Evolutionary conservation across 2,329 filamentous ascomycete species (phyloP).

Genomic region (Sordariomycetes sp.): DNA sequence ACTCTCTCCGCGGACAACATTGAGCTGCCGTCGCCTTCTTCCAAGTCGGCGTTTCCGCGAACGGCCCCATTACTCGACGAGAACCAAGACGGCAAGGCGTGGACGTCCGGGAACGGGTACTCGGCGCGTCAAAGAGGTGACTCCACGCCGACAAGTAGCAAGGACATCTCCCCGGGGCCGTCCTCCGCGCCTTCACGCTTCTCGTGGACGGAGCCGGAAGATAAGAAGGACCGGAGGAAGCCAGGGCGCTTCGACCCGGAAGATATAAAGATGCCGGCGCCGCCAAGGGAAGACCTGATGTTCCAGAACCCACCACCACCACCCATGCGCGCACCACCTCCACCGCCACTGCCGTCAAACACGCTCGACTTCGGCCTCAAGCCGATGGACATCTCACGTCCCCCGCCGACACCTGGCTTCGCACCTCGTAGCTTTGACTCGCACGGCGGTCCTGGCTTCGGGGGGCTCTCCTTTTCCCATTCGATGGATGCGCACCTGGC

Average conservation of each 20-base stretch:
- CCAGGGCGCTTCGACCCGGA: slow-evolving; percentile 28
- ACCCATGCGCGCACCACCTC: not conserved
- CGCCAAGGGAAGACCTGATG: not conserved
- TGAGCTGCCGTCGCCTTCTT: slow-evolving; percentile 19
- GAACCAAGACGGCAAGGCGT: slow-evolving; percentile 22
- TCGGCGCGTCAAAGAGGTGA: slow-evolving; percentile 37
- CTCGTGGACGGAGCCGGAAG: slow-evolving; percentile 43
- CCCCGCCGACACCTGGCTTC: slow-evolving; percentile 5
- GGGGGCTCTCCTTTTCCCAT: not conserved
- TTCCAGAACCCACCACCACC: not conserved
- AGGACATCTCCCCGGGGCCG: slow-evolving; percentile 48
- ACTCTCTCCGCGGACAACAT: slow-evolving; percentile 51
- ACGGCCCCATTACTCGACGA: slow-evolving; percentile 51
- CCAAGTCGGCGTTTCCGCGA: slow-evolving; percentile 40
- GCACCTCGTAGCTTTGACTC: slow-evolving; percentile 4
- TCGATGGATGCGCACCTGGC: not conserved
- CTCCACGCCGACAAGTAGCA: slow-evolving; percentile 36
- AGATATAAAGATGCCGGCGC: not conserved
- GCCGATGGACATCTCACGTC: slow-evolving; percentile 3
- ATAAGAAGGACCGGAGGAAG: slow-evolving; percentile 26
- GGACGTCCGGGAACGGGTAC: slow-evolving; percentile 13
- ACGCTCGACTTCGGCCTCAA: not conserved
- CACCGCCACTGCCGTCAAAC: not conserved
- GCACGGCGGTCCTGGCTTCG: slow-evolving; percentile 1
- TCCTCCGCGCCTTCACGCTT: slow-evolving; percentile 57